Base-by-base conservation (phyloP, 1,284 basidiomycete species). In the Ganoderma sinense region DNA sequence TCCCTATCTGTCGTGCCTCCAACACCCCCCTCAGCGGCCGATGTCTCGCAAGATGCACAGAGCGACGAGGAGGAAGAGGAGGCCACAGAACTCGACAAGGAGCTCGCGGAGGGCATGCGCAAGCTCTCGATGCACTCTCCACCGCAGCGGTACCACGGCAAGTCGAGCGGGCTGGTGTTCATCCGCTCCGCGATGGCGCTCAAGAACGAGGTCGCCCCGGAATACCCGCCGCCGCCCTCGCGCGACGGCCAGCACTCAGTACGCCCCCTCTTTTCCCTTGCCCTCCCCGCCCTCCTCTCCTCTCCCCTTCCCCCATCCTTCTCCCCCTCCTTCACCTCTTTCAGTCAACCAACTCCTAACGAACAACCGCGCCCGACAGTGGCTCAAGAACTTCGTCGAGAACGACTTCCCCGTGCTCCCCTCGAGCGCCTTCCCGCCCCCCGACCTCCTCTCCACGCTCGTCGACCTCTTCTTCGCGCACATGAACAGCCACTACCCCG, bases 381-480 rank as follows among this genome's bases (percentile, higher is more conserved):
- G 58, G 58, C 36, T 60, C 18, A 39, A 64, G 18, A 5, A 26
- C 7, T 6, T 18, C 6, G 43, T 23, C 48, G 45, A 64, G n/a
- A 26, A n/a, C 33, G 36, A 39, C 2, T 14, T 18, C n/a, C 53
- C 68, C 69, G 75, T 23, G 71, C 74, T 26, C 23, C 71, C 74
- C 26, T 69, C 77, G 56, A 68, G 64, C 14, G 75, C 74, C 13
- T 94, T 90, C 71, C 92, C 93, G 0, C 86, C 88, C 0, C 74
- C 82, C 0, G 92, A 94, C 67, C 83, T 97, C 7, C 84, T 91
- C 8, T 71, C 76, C 0, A 73, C 75, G 0, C 87, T 97, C 26
- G 84, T 96, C 71, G 86, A 91, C n/a, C 80, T 88, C 5, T 96
- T 91, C 78, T 97, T 97, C 76, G 73, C 76, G 0, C 78, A 88